These are phyloP conservation scores for Collariella sp. DNA, from an alignment of 495 filamentous ascomycete species.

Conservation along the genomic window DNA sequence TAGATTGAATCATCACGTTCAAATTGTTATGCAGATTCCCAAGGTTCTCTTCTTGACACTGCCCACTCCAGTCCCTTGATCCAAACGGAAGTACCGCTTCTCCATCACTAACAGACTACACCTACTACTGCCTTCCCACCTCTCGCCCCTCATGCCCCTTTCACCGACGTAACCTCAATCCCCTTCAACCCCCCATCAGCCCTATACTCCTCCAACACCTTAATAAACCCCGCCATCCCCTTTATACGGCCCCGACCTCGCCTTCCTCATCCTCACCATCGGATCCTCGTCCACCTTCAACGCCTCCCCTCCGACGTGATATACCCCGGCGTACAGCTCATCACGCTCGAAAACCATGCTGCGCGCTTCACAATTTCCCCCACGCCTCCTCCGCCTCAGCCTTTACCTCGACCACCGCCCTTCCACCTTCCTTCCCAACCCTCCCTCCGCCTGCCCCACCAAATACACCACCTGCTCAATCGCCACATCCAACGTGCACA, in stretches of 20 bases:
- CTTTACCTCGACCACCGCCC: conserved; percentile 36
- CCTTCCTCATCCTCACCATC: conserved; percentile 27
- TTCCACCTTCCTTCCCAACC: conserved; percentile 19
- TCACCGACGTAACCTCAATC: conserved; percentile 7
- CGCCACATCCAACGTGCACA: conserved; percentile 33
- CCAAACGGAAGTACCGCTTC: too few species aligned
- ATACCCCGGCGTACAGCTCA: conserved; percentile 51
- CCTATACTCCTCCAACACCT: conserved; percentile 26
- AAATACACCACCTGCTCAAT: conserved; percentile 39
- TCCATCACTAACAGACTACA: too few species aligned
- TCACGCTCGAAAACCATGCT: conserved; percentile 28
- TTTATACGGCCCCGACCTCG: conserved; percentile 14
- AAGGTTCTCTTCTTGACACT: too few species aligned
- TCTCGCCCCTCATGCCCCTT: neutral
- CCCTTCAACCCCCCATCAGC: conserved; percentile 27
- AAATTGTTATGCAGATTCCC: too few species aligned
- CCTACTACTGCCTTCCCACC: neutral
- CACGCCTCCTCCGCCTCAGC: conserved; percentile 40
- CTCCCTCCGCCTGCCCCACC: conserved; percentile 33
- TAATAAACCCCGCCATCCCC: conserved; percentile 23
- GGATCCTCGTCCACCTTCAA: conserved; percentile 12
- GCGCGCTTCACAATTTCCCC: conserved; percentile 37
- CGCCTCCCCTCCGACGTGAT: conserved; percentile 41
- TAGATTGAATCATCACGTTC: too few species aligned
- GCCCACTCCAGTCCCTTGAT: too few species aligned